These are phyloP conservation scores for Draba incana DNA, from an alignment of 345 rosid species.

Conservation along the genomic window DNA sequence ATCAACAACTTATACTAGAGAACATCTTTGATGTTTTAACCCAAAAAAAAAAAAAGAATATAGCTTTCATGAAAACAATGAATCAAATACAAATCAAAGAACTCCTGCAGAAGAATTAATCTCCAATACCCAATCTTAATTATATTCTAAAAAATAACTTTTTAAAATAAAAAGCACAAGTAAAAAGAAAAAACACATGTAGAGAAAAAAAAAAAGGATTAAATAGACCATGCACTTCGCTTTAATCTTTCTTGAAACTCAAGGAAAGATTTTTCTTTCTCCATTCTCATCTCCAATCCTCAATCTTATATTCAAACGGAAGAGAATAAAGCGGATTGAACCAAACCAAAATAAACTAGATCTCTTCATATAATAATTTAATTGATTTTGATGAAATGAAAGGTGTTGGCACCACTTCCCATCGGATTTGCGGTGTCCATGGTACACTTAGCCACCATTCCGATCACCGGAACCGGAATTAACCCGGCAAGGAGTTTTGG, in stretches of 20 bases:
- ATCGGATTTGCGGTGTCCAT: conserved; percentile 97
- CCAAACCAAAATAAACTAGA: too few species aligned
- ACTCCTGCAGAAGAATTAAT: background rate
- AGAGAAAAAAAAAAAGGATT: too few species aligned
- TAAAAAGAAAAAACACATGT: too few species aligned
- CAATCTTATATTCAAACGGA: background rate
- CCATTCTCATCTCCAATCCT: background rate
- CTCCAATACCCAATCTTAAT: too few species aligned
- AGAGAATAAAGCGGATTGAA: too few species aligned
- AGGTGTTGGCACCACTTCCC: conserved; percentile 97
- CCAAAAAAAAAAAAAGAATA: background rate
- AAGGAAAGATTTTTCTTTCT: too few species aligned
- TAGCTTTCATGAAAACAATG: background rate
- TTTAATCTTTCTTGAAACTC: too few species aligned
- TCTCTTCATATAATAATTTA: background rate
- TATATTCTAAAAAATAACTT: too few species aligned
- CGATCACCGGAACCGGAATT: conserved; percentile 92
- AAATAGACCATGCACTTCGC: too few species aligned
- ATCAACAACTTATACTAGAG: too few species aligned
- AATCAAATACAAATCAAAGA: background rate
- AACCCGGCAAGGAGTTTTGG: conserved; percentile 98
- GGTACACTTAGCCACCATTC: conserved; percentile 94
- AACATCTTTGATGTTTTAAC: too few species aligned
- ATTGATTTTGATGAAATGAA: conserved; percentile 21
- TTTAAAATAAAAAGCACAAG: too few species aligned